Evolutionary conservation across 495 filamentous ascomycete genomes (phyloP).

Genomic region (Mycothermus thermophilus): DNA sequence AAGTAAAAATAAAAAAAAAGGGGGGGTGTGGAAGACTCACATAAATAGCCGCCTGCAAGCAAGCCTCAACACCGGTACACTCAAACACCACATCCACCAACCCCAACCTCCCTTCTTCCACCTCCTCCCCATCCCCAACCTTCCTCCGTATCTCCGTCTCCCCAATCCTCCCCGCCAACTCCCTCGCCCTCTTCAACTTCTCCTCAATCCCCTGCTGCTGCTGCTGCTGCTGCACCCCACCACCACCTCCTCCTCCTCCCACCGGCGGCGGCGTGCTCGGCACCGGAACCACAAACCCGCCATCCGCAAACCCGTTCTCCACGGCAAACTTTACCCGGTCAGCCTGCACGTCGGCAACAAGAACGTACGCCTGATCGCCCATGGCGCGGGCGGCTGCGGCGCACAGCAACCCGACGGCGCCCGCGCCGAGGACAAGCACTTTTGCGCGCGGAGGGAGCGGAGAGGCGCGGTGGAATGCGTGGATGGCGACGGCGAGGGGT

Average conservation of each 20-base stretch:
- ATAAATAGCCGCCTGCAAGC: conserved; percentile 80
- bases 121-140: no score
- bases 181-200: conserved; percentile 46
- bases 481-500: conserved; percentile 66
- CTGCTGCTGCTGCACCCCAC: no score
- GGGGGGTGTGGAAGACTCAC: no score
- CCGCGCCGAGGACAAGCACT: conserved; percentile 67
- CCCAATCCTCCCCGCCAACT: conserved; percentile 41
- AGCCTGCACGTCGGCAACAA: conserved; percentile 69
- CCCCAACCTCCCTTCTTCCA: no score
- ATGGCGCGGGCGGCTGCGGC: conserved; percentile 46
- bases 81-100: conserved; percentile 61
- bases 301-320: conserved; percentile 52
- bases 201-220: conserved; percentile 42
- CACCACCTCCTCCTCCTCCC: no score
- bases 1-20: no score
- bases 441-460: conserved; percentile 36
- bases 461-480: conserved; percentile 54
- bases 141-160: conserved; percentile 20
- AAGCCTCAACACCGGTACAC: conserved; percentile 80
- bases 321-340: conserved; percentile 60
- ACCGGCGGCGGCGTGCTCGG: no score
- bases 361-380: conserved; percentile 25
- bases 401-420: conserved; percentile 64
- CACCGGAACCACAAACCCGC: conserved; percentile 44